Evolutionary conservation across 1,284 basidiomycete species (phyloP).

Genomic region (Leccinum huronense): DNA sequence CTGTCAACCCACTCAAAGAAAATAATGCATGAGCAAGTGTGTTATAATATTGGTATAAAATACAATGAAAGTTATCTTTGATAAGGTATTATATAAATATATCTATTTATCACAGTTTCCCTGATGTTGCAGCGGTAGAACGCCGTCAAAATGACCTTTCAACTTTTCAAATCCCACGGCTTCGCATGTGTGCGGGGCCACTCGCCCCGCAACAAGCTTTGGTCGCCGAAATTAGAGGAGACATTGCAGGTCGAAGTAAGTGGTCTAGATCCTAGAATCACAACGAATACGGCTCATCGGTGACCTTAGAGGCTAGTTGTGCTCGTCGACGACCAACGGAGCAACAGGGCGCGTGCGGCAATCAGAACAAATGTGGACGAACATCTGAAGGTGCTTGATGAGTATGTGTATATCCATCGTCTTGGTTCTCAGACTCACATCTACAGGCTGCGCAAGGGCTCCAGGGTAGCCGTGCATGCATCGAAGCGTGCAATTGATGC

Average conservation of each 20-base stretch:
- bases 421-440: constrained; percentile 25
- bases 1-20: no score
- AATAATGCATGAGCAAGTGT: no score
- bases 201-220: constrained; percentile 68
- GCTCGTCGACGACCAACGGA: constrained; percentile 64
- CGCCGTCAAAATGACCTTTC: constrained; percentile 63
- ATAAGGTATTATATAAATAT: no score
- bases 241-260: constrained; percentile 74
- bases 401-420: constrained; percentile 41
- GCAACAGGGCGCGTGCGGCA: constrained; percentile 51
- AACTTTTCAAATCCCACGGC: constrained; percentile 72
- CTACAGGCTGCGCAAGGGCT: constrained; percentile 57
- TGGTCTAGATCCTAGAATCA: constrained; percentile 2
- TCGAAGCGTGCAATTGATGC: constrained; percentile 73
- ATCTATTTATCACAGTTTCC: no score
- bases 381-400: constrained; percentile 45
- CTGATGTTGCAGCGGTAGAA: constrained; percentile 47
- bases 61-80: no score
- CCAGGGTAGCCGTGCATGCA: constrained; percentile 60
- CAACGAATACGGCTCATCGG: constrained; percentile 8
- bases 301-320: constrained; percentile 57
- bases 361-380: constrained; percentile 52
- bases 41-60: no score
- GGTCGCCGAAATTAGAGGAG: constrained; percentile 72
- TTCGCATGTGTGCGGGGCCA: constrained; percentile 65